Evolutionary conservation across 2,329 filamentous ascomycete species (phyloP).

Genomic region (Cladobotryum mycophilum): DNA sequence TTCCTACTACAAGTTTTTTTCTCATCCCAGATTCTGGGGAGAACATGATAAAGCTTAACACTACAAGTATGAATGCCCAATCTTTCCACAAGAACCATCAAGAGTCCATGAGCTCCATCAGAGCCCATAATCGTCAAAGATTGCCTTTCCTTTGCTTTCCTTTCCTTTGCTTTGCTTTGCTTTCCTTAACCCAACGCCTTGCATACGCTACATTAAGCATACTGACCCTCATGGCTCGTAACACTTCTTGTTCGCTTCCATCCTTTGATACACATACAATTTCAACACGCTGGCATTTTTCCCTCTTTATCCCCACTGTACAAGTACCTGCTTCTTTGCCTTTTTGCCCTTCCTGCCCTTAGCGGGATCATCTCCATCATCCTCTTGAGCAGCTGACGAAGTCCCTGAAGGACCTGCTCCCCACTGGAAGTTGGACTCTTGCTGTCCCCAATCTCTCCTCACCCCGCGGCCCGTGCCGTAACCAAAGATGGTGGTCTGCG

Average conservation of each 20-base stretch:
- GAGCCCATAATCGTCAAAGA: too few species aligned
- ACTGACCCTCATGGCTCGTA: too few species aligned
- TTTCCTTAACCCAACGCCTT: too few species aligned
- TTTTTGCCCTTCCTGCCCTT: conserved; percentile 54
- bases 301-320: conserved; percentile 48
- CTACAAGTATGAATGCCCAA: too few species aligned
- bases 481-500: conserved; percentile 55
- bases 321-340: conserved; percentile 55
- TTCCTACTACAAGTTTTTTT: too few species aligned
- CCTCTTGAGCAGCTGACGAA: conserved; percentile 21
- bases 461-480: conserved; percentile 50
- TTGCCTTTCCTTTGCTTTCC: too few species aligned
- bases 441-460: conserved; percentile 44
- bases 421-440: conserved; percentile 50
- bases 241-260: background rate
- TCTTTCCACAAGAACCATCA: too few species aligned
- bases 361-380: conserved; percentile 21
- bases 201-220: too few species aligned
- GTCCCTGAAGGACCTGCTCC: conserved; percentile 16
- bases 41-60: too few species aligned
- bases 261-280: background rate
- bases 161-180: too few species aligned
- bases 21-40: too few species aligned
- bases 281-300: background rate
- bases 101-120: too few species aligned